Evolutionary conservation across 768 basidiomycete genomes (phyloP).

Genomic region (Boletus tylopilopsis): DNA sequence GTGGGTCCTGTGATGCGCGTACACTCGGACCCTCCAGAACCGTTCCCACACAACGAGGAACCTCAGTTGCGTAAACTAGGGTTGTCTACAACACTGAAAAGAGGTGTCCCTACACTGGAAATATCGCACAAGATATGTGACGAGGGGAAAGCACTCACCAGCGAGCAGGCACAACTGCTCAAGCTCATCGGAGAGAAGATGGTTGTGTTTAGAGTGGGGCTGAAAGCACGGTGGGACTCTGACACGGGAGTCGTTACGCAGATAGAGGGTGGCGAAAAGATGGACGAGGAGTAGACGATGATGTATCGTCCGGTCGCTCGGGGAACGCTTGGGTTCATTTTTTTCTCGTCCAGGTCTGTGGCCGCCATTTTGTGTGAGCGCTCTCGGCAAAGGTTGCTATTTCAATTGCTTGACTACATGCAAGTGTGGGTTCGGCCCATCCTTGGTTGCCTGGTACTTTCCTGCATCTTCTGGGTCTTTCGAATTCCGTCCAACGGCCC

Average conservation of each 20-base stretch:
- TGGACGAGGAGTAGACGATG: constrained; percentile 48
- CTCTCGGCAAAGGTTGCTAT: neutral
- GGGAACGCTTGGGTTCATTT: too few species aligned
- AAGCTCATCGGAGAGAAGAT: constrained; percentile 89
- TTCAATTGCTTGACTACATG: neutral
- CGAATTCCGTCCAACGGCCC: constrained; percentile 53
- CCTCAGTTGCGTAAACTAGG: constrained; percentile 94
- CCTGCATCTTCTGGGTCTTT: constrained; percentile 51
- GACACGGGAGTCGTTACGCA: constrained; percentile 60
- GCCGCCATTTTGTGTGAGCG: too few species aligned
- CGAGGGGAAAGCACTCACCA: constrained; percentile 71
- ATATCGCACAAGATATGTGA: constrained; percentile 82
- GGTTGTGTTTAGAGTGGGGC: constrained; percentile 76
- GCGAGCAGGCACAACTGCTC: constrained; percentile 88
- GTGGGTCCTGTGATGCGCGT: constrained; percentile 81
- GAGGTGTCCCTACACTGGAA: constrained; percentile 82
- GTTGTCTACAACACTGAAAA: constrained; percentile 75
- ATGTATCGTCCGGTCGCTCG: neutral
- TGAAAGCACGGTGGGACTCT: constrained; percentile 72
- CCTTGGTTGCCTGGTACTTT: constrained; percentile 44
- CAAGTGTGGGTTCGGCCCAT: neutral
- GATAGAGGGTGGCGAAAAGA: constrained; percentile 53
- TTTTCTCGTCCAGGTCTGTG: too few species aligned
- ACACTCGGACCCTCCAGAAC: constrained; percentile 76
- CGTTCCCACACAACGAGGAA: constrained; percentile 97